Evolutionary conservation across 2,329 filamentous ascomycete genomes (phyloP).

Genomic region (Colletotrichum limetticola): DNA sequence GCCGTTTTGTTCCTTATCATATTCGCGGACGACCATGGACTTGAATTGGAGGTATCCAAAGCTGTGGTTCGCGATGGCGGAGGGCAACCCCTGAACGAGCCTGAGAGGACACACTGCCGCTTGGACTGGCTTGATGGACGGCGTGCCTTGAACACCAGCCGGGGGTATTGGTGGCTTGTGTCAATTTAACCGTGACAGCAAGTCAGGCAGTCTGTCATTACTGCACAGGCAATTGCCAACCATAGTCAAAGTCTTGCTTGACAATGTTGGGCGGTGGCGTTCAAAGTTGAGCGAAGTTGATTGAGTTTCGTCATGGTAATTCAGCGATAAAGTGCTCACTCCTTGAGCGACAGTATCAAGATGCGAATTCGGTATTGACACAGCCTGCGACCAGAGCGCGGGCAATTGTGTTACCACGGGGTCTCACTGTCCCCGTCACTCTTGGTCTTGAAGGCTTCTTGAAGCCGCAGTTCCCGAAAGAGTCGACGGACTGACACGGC

Average conservation of each 20-base stretch:
- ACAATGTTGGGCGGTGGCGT: background rate
- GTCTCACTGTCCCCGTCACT: background rate
- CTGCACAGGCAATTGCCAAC: background rate
- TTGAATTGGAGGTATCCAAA: background rate
- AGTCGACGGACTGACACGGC: background rate
- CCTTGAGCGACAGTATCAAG: background rate
- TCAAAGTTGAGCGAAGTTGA: background rate
- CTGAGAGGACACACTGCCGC: slow-evolving; percentile 14
- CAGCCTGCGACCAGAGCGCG: background rate
- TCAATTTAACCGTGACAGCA: slow-evolving; percentile 29
- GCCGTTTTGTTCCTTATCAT: background rate
- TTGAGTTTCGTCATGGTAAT: background rate
- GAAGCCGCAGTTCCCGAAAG: slow-evolving; percentile 19
- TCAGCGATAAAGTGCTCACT: background rate
- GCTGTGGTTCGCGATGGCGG: slow-evolving; percentile 11
- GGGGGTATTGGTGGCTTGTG: slow-evolving; percentile 19
- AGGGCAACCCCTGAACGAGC: slow-evolving; percentile 13
- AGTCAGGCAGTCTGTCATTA: slow-evolving; percentile 1
- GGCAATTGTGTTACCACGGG: background rate
- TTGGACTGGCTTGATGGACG: background rate
- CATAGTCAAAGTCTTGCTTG: background rate
- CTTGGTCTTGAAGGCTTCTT: background rate
- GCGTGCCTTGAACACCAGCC: background rate
- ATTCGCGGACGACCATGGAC: background rate
- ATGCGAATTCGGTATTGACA: background rate